phyloP scores from a whole-genome alignment of 306 rosid genomes.

The Pyrus pyrifolia region DNA sequence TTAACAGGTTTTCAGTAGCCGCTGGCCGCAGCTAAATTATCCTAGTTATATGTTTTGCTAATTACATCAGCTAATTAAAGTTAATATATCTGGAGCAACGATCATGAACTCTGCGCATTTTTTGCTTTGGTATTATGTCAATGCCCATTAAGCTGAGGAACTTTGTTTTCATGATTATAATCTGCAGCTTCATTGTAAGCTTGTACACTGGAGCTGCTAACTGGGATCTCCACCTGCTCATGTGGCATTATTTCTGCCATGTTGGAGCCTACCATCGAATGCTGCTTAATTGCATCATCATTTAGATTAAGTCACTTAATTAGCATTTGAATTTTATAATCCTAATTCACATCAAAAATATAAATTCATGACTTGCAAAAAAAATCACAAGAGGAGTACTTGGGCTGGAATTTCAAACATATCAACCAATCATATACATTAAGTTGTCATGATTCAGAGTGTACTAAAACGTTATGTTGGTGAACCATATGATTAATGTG shows the following conservation, averaged over 20 bases:
- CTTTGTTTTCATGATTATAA: conserved; percentile 29
- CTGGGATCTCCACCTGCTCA: conserved; percentile 44
- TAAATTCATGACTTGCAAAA: neutral
- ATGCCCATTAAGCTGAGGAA: conserved; percentile 24
- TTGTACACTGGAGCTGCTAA: conserved; percentile 40
- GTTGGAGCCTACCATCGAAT: conserved; percentile 39
- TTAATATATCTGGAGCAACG: no score
- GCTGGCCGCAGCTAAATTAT: neutral
- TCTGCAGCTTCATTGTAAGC: conserved; percentile 26
- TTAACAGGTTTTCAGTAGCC: neutral
- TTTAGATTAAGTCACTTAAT: neutral
- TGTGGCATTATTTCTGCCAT: conserved; percentile 43
- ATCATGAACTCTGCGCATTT: neutral
- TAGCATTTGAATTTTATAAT: neutral
- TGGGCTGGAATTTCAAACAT: neutral
- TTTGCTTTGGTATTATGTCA: neutral
- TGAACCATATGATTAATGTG: no score
- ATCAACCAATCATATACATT: no score
- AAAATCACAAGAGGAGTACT: neutral
- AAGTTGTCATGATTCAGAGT: no score
- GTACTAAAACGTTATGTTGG: no score
- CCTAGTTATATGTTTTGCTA: neutral
- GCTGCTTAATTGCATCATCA: conserved; percentile 16
- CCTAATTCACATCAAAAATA: neutral
- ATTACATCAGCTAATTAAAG: neutral